Percentiles rank a stretch among this genome's conserved stretches.
These are phyloP conservation scores for Prunella vulgaris DNA, from an alignment of 257 asterid genomes.

Conservation along the genomic window DNA sequence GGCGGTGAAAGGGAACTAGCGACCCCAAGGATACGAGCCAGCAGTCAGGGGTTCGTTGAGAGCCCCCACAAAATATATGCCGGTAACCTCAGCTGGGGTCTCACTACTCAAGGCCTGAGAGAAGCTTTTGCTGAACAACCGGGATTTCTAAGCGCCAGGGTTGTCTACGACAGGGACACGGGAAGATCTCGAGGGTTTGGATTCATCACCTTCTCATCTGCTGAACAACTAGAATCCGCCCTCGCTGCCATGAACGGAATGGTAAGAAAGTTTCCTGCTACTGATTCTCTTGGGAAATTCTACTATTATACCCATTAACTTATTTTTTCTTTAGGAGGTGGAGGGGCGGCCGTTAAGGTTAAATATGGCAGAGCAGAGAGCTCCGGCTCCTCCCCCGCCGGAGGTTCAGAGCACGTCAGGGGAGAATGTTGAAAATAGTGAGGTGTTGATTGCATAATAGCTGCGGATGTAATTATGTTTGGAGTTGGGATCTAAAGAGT, in stretches of 20 bases:
- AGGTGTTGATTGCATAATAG: slow-evolving; percentile 16
- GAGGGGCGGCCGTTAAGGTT: too few species aligned
- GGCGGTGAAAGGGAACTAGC: slow-evolving; percentile 90
- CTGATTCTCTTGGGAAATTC: neutral
- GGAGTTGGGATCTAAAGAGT: slow-evolving; percentile 3
- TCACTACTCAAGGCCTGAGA: slow-evolving; percentile 71
- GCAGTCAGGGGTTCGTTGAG: slow-evolving; percentile 66
- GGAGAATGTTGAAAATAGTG: slow-evolving; percentile 28
- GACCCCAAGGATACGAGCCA: slow-evolving; percentile 56
- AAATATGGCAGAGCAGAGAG: too few species aligned
- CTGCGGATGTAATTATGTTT: slow-evolving; percentile 13
- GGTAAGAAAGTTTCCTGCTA: slow-evolving; percentile 42
- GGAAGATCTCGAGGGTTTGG: slow-evolving; percentile 66
- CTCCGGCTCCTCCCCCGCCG: too few species aligned
- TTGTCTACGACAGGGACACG: slow-evolving; percentile 62
- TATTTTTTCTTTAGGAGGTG: too few species aligned
- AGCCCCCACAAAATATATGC: slow-evolving; percentile 78
- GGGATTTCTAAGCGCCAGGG: slow-evolving; percentile 75
- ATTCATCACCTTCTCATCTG: slow-evolving; percentile 65
- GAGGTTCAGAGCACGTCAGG: slow-evolving; percentile 20
- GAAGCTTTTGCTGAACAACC: slow-evolving; percentile 67
- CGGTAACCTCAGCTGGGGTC: slow-evolving; percentile 77
- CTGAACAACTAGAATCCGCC: slow-evolving; percentile 60
- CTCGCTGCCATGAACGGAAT: slow-evolving; percentile 1
- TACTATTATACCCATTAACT: too few species aligned